Base-by-base conservation (phyloP, 2,329 filamentous ascomycete species). In the Beauveria asiatica region DNA sequence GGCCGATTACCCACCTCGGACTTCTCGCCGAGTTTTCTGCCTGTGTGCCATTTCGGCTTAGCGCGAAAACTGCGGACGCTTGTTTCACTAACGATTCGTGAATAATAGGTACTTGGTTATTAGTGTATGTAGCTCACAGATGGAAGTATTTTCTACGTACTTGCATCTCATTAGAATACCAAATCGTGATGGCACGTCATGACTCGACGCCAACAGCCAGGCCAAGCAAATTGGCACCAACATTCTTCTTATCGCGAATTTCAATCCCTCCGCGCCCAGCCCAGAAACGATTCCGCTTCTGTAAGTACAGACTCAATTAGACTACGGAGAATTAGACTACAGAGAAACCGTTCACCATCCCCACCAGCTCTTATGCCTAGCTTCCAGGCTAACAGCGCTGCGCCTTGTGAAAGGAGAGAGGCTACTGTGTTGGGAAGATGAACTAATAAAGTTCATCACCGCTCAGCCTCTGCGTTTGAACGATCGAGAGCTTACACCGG, bases 11-110 rank as follows among this genome's bases (percentile, higher is more conserved):
- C 21, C 46, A 51, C 37, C 21, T n/a, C 44, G 56, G 46, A 17
- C 27, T 58, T 58, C 56, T 44, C 46, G 45, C 56, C 56, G 56
- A 44, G 11, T 41, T 37, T 57, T 57, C 13, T 27, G 16, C 27
- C 5, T 9, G 9, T 5, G 11, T 13, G 33, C 33, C 11, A 37
- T 37, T 37, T 13, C 33, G 33, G 30, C 30, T 11, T 33, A 33
- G 30, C 30, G 30, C 30, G 30, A 4, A 33, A 1, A 10, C 30
- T 11, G 30, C 30, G 30, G 30, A 10, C 30, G 30, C 30, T 33
- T 33, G 10, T 33, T 33, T 33, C n/a, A n/a, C 30, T 33, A 11
- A 11, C 10, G 23, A 23, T 23, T 23, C 23, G 23, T 23, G 4
- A 21, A 21, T 23, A 5, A 5, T 23, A 23, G 3, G 5, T 33